Percentiles rank a stretch among this genome's conserved stretches.
Evolutionary conservation across 768 basidiomycete genomes (phyloP).

Genomic region (Leccinellum luteum): DNA sequence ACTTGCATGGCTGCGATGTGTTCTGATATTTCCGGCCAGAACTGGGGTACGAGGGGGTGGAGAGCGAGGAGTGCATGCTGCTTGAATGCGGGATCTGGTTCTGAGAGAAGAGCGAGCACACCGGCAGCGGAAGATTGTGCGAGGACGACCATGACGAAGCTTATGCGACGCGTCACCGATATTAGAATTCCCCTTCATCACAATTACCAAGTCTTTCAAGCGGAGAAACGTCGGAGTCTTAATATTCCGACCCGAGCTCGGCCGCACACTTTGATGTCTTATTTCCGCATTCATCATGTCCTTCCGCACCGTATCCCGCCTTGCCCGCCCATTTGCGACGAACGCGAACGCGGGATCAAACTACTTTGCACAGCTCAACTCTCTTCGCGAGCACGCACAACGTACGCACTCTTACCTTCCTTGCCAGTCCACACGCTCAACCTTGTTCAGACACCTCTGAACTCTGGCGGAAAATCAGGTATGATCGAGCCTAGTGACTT

Average conservation of each 20-base stretch:
- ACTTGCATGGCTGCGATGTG: conserved; percentile 85
- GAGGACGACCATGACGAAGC: conserved; percentile 56
- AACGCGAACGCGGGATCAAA: conserved; percentile 37
- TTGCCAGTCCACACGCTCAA: conserved; percentile 9
- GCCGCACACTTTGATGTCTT: conserved; percentile 21
- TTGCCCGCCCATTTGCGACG: conserved; percentile 36
- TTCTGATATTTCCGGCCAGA: conserved; percentile 99
- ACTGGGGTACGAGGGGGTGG: conserved; percentile 82
- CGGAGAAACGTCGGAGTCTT: conserved; percentile 30
- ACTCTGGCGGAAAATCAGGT: conserved; percentile 90
- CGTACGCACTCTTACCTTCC: conserved; percentile 38
- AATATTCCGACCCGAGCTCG: conserved; percentile 26
- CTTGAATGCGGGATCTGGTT: conserved; percentile 84
- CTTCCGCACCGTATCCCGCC: conserved; percentile 43
- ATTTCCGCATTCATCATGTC: conserved; percentile 52
- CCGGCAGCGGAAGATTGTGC: conserved; percentile 84
- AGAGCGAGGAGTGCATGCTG: conserved; percentile 87
- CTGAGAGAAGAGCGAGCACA: conserved; percentile 86
- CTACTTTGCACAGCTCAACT: conserved; percentile 53
- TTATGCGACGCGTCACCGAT: conserved; percentile 41
- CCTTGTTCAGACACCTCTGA: conserved; percentile 58
- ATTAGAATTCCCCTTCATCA: no score
- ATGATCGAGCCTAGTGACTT: background rate
- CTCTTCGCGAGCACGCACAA: conserved; percentile 62
- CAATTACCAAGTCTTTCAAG: conserved; percentile 26